These are phyloP conservation scores for Litchi chinensis DNA, from an alignment of 345 rosid species.

Conservation along the genomic window DNA sequence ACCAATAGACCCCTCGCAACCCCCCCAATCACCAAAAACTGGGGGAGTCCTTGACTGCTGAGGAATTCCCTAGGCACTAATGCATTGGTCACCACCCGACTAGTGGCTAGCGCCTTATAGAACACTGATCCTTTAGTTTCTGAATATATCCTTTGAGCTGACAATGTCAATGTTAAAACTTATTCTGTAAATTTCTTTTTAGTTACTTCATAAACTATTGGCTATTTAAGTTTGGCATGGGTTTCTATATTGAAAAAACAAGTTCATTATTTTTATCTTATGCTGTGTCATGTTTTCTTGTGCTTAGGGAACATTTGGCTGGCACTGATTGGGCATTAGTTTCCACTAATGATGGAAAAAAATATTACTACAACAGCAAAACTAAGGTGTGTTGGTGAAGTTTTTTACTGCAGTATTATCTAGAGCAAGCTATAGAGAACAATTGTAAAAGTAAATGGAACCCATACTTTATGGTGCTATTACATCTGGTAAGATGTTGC, in stretches of 20 bases:
- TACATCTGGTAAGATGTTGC: not conserved
- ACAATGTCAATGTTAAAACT: not conserved
- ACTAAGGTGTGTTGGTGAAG: conserved; percentile 58
- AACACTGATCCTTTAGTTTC: not conserved
- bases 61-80: not conserved
- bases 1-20: too few relatives aligned
- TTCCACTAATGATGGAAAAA: conserved; percentile 86
- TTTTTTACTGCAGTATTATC: not conserved
- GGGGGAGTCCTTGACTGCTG: not conserved
- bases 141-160: not conserved
- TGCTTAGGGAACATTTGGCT: conserved; percentile 72
- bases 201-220: not conserved
- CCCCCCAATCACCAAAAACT: too few relatives aligned
- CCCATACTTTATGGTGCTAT: not conserved
- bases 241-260: not conserved
- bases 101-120: too few relatives aligned
- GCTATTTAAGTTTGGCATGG: not conserved
- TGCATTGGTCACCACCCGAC: too few relatives aligned
- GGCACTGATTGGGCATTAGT: conserved; percentile 91
- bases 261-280: not conserved
- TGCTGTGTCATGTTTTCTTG: conserved; percentile 3
- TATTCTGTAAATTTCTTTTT: not conserved
- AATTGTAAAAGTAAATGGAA: not conserved
- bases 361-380: conserved; percentile 86
- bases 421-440: not conserved